Evolutionary conservation across 2,329 filamentous ascomycete species (phyloP).

Genomic region (Calonectria pseudoturangicola): DNA sequence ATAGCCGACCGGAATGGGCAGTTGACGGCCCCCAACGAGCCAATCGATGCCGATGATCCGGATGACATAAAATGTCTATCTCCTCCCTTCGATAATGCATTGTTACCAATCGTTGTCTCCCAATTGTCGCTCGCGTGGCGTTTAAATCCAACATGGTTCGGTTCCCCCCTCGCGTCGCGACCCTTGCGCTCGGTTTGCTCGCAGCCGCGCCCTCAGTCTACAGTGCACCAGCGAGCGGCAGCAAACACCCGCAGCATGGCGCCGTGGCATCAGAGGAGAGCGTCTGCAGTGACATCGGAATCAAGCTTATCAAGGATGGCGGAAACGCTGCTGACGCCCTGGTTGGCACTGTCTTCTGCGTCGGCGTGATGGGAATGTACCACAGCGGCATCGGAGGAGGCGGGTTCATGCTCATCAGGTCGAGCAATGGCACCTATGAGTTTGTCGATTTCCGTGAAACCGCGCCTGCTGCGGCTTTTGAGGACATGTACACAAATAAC

Average conservation of each 20-base stretch:
- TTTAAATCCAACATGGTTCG: slow-evolving; percentile 4
- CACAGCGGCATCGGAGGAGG: slow-evolving; percentile 85
- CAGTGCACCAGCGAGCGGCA: neutral
- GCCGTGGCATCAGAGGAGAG: slow-evolving; percentile 77
- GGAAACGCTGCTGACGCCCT: slow-evolving; percentile 81
- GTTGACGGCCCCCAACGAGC: neutral
- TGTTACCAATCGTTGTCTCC: neutral
- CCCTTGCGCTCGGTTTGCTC: slow-evolving; percentile 11
- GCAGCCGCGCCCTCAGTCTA: neutral
- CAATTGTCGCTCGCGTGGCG: neutral
- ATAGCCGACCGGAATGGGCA: neutral
- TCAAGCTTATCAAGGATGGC: slow-evolving; percentile 72
- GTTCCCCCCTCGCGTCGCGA: neutral
- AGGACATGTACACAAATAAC: slow-evolving; percentile 88
- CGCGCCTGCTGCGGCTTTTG: slow-evolving; percentile 84
- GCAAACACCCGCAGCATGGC: slow-evolving; percentile 61
- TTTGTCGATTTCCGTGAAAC: slow-evolving; percentile 91
- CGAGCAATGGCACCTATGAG: slow-evolving; percentile 79
- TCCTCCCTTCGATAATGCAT: neutral
- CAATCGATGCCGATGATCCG: slow-evolving; percentile 15
- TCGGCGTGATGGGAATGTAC: slow-evolving; percentile 75
- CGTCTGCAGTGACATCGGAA: slow-evolving; percentile 76
- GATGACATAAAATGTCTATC: slow-evolving; percentile 26
- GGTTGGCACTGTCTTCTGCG: slow-evolving; percentile 78
- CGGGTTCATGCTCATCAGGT: slow-evolving; percentile 85